Evolutionary conservation across 164 flowering plant species (phyloP).

Genomic region (Chimonanthus salicifolius): DNA sequence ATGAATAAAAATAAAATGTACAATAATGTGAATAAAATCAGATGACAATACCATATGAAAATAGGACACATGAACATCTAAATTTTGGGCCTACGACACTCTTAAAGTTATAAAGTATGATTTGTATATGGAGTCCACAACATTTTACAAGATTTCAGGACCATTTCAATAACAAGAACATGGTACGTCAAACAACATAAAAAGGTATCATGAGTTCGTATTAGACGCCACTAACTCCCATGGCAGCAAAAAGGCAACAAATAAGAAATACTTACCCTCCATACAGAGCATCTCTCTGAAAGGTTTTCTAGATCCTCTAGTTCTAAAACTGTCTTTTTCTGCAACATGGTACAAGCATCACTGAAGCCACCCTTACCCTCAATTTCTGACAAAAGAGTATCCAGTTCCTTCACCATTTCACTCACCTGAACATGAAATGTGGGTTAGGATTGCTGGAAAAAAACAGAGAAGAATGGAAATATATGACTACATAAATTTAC

Average conservation of each 20-base stretch:
- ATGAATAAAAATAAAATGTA: too few species aligned
- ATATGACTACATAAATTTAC: background rate
- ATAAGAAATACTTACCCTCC: conserved; percentile 42
- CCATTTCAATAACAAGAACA: too few species aligned
- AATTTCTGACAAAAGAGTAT: conserved; percentile 52
- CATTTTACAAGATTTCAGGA: too few species aligned
- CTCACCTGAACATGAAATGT: conserved; percentile 44
- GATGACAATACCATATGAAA: too few species aligned
- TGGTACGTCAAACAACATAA: too few species aligned
- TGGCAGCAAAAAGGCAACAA: background rate
- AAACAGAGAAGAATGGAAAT: background rate
- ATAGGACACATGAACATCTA: too few species aligned
- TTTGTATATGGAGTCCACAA: too few species aligned
- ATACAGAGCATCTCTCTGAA: conserved; percentile 47
- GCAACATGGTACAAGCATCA: conserved; percentile 56
- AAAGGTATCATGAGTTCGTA: too few species aligned
- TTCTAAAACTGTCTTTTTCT: conserved; percentile 36
- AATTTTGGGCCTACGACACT: too few species aligned
- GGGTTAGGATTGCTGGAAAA: background rate
- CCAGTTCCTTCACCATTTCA: conserved; percentile 73
- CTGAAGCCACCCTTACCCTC: conserved; percentile 71
- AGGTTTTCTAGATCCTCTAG: conserved; percentile 49
- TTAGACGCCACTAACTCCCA: background rate
- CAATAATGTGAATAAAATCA: too few species aligned
- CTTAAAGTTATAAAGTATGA: too few species aligned